Evolutionary conservation across 805 yeast species (phyloP).

Genomic region (Hagleromyces aurorensis): DNA sequence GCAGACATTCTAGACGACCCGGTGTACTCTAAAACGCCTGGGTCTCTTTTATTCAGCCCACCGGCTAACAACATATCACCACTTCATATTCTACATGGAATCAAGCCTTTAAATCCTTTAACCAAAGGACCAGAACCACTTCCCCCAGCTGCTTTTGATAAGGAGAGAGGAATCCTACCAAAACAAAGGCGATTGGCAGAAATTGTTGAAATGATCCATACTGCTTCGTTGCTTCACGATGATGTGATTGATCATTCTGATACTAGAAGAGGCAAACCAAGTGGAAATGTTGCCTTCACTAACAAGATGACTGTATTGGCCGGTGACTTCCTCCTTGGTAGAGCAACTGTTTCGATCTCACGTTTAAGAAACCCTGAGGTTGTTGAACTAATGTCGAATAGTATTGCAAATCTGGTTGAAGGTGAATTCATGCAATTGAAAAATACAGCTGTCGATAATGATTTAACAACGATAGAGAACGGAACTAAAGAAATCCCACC

Average conservation of each 20-base stretch:
- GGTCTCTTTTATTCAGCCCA: slow-evolving; percentile 50
- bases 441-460: slow-evolving; percentile 68
- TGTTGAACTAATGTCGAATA: slow-evolving; percentile 87
- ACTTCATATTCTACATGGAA: slow-evolving; percentile 75
- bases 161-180: slow-evolving; percentile 72
- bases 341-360: slow-evolving; percentile 95
- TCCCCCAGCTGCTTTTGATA: slow-evolving; percentile 43
- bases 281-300: slow-evolving; percentile 89
- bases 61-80: slow-evolving; percentile 56
- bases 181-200: slow-evolving; percentile 94
- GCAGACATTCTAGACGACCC: slow-evolving; percentile 61
- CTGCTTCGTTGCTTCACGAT: slow-evolving; percentile 91
- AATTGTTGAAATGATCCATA: slow-evolving; percentile 96
- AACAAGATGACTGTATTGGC: slow-evolving; percentile 97
- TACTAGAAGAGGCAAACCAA: slow-evolving; percentile 80
- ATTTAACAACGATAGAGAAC: slow-evolving; percentile 29
- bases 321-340: slow-evolving; percentile 89
- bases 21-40: slow-evolving; percentile 51
- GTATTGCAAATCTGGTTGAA: slow-evolving; percentile 94
- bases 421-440: slow-evolving; percentile 99
- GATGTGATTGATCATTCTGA: slow-evolving; percentile 92
- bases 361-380: slow-evolving; percentile 94
- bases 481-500: slow-evolving; percentile 35
- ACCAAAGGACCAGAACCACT: slow-evolving; percentile 69
- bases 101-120: slow-evolving; percentile 86